Evolutionary conservation across 305 asterid genomes (phyloP), one percentile per base, ranked within the genome.

Genomic region (Ilex paraguariensis): DNA sequence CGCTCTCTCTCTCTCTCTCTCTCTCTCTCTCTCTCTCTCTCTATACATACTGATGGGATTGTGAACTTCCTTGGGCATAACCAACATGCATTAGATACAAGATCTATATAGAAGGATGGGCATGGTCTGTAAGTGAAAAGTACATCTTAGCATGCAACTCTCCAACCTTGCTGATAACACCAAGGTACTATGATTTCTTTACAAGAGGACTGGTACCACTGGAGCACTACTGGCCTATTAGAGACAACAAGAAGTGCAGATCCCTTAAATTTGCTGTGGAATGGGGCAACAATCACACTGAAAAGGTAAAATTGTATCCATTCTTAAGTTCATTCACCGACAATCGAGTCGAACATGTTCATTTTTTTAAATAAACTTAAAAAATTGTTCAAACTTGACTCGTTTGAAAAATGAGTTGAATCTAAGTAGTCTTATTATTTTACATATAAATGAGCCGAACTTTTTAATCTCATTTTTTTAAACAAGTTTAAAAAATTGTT

Each of bases 101-200:
- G 67, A 93, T 93, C 2, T 93, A 87, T 16, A 80, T 87, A 49
- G 98, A 93, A 77, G 98, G 97, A 70, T 81, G 77, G 80, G 96
- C 85, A 4, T 90, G 98, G 97, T 90, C 98, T 0, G 96, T 86
- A 53, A 93, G 98, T 16, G 94, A 93, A 50, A 93, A 90, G 55
- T 93, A 87, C 49, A 93, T 93, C 21, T 75, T 93, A 7, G 95
- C 96, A 4, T 87, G 97, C 44, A 67, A 90, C 56, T 90, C 99
- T 3, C 90, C 96, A 1, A 81, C 87, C 45, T 67, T 93, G 73
- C 73, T 82, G 16, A 66, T 90, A 69, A 80, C 91, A 0, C 87
- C 73, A 10, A 87, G 80, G 10, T 90, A 75, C 85, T 62, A 93
- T 49, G 97, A 90, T 79, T 93, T 93, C 84, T 84, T 90, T 84